Evolutionary conservation across 2,329 filamentous ascomycete genomes (phyloP).

Genomic region (Botrytis fabae): DNA sequence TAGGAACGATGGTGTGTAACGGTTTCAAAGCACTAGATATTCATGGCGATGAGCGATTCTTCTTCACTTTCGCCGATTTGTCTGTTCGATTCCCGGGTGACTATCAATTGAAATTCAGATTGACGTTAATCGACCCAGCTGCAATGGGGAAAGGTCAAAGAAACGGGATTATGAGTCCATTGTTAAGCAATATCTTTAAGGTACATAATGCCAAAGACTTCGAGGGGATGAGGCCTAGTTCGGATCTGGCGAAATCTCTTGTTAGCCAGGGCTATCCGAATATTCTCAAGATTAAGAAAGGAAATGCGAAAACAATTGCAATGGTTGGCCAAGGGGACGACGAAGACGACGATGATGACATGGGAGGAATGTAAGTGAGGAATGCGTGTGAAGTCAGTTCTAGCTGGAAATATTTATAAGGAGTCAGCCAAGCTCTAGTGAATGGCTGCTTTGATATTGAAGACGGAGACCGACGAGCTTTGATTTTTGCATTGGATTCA

Average conservation of each 20-base stretch:
- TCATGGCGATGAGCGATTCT: slow-evolving; percentile 70
- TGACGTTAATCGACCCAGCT: slow-evolving; percentile 65
- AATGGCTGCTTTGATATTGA: not conserved
- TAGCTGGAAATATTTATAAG: not conserved
- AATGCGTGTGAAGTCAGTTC: not conserved
- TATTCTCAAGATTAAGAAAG: slow-evolving; percentile 83
- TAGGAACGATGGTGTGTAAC: slow-evolving; percentile 76
- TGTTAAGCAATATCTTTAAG: slow-evolving; percentile 63
- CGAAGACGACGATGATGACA: slow-evolving; percentile 33
- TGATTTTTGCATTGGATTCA: slow-evolving; percentile 1
- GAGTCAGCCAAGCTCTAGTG: not conserved
- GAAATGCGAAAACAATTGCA: slow-evolving; percentile 61
- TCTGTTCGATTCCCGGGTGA: slow-evolving; percentile 74
- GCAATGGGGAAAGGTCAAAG: slow-evolving; percentile 34
- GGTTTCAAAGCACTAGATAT: slow-evolving; percentile 78
- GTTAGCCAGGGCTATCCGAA: slow-evolving; percentile 70
- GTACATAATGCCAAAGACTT: slow-evolving; percentile 87
- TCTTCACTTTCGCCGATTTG: slow-evolving; percentile 83
- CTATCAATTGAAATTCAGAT: slow-evolving; percentile 73
- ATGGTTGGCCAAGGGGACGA: slow-evolving; percentile 41
- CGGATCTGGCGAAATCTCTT: slow-evolving; percentile 68
- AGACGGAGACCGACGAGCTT: not conserved
- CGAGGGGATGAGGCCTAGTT: slow-evolving; percentile 79
- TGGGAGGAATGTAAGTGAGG: slow-evolving; percentile 25
- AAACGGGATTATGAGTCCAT: slow-evolving; percentile 52